Evolutionary conservation across 805 yeast genomes (phyloP).

Genomic region (Debaryomyces hansenii): DNA sequence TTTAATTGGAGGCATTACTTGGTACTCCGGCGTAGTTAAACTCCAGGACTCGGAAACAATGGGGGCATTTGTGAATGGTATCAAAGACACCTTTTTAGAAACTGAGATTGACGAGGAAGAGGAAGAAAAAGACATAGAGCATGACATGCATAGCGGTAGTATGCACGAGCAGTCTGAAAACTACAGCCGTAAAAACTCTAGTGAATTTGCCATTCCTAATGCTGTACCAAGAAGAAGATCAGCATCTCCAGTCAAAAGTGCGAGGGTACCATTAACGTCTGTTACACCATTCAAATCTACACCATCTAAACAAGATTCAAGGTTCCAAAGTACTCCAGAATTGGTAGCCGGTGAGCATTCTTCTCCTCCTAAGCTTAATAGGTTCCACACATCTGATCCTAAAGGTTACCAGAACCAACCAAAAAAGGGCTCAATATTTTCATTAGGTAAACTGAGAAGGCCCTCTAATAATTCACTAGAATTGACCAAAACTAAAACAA

Average conservation of each 20-base stretch:
- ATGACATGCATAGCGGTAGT: not conserved
- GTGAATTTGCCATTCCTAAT: not conserved
- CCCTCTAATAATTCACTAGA: slow-evolving; percentile 4
- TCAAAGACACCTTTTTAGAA: not conserved
- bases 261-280: slow-evolving; percentile 19
- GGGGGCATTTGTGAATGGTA: slow-evolving; percentile 1
- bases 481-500: slow-evolving; percentile 1
- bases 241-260: slow-evolving; percentile 10
- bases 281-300: slow-evolving; percentile 20
- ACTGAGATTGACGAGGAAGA: not conserved
- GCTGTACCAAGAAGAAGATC: slow-evolving; percentile 3
- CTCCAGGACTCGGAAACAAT: slow-evolving; percentile 11
- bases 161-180: not conserved
- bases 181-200: not conserved
- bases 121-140: not conserved
- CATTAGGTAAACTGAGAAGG: slow-evolving; percentile 1
- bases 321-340: slow-evolving; percentile 18
- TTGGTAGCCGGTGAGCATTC: slow-evolving; percentile 6
- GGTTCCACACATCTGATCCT: slow-evolving; percentile 16
- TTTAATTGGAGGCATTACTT: slow-evolving; percentile 20
- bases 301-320: not conserved
- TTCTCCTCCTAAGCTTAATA: slow-evolving; percentile 15
- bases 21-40: slow-evolving; percentile 32
- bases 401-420: slow-evolving; percentile 2
- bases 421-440: not conserved